Conservation (phyloP, 768 basidiomycete genomes). For the Lentinula edodes region DNA sequence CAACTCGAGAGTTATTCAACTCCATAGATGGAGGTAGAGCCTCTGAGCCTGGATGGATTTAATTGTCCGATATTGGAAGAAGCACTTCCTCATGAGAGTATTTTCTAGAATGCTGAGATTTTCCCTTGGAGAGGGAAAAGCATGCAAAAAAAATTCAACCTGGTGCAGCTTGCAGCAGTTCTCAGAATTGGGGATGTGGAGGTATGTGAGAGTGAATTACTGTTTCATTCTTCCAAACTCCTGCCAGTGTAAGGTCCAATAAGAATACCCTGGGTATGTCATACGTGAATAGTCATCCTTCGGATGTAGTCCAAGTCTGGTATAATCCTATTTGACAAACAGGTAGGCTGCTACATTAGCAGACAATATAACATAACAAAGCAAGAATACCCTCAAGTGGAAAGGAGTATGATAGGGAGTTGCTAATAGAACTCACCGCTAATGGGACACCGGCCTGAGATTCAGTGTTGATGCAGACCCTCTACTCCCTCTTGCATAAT, state of each 20-base stretch:
- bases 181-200: slow-evolving; percentile 12
- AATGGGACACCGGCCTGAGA: not conserved
- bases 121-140: slow-evolving; percentile 37
- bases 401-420: not conserved
- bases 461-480: not conserved
- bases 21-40: slow-evolving; percentile 41
- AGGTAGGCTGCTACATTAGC: not conserved
- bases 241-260: no score
- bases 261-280: no score
- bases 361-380: not conserved
- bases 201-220: slow-evolving; percentile 15
- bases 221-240: no score
- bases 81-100: slow-evolving; percentile 20
- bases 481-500: not conserved
- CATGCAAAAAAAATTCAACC: slow-evolving; percentile 52
- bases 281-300: no score
- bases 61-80: slow-evolving; percentile 17
- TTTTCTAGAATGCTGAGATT: slow-evolving; percentile 14
- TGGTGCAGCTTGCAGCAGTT: not conserved
- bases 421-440: slow-evolving; percentile 1
- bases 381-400: no score
- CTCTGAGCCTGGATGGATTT: slow-evolving; percentile 25
- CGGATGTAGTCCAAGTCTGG: no score
- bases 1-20: slow-evolving; percentile 35
- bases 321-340: no score